phyloP scores from a whole-genome alignment of 352 stramenopile genomes.

The Globisporangium acanthophoron region DNA sequence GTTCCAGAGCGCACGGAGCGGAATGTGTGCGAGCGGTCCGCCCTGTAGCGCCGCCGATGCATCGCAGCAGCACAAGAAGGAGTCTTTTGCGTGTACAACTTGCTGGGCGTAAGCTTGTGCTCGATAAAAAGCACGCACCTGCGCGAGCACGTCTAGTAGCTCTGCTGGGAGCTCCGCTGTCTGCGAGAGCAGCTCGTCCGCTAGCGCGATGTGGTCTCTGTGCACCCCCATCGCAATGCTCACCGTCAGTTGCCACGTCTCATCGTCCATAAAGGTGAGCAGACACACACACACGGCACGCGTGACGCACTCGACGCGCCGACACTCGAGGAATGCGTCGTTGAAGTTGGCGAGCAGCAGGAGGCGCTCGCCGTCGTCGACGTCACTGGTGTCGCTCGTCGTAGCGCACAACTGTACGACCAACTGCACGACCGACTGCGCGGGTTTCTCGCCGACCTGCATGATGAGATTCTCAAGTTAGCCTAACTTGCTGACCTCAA shows the following conservation, averaged over 20 bases:
- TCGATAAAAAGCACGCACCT: not conserved
- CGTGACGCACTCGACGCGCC: slow-evolving; percentile 11
- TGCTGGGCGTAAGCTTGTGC: not conserved
- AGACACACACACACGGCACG: not conserved
- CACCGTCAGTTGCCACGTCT: not conserved
- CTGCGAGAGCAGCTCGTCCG: slow-evolving; percentile 1
- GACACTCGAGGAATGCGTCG: slow-evolving; percentile 9
- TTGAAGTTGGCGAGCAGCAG: slow-evolving; percentile 11
- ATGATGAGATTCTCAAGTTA: too few species aligned
- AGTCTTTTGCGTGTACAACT: not conserved
- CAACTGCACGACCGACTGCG: too few species aligned
- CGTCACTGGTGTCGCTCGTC: not conserved
- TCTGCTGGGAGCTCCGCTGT: not conserved
- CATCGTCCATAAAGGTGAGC: too few species aligned
- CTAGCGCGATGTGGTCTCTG: slow-evolving; percentile 10
- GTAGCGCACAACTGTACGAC: not conserved
- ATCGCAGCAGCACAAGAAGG: not conserved
- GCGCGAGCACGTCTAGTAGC: not conserved
- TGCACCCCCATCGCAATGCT: not conserved
- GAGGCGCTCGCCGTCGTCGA: not conserved
- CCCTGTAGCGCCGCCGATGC: slow-evolving; percentile 4
- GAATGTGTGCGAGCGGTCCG: slow-evolving; percentile 15
- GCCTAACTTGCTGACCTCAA: too few species aligned
- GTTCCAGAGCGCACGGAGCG: slow-evolving; percentile 11
- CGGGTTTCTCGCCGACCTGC: too few species aligned